Evolutionary conservation across 2,329 filamentous ascomycete genomes (phyloP).

Genomic region (Lecanicillium sp.): DNA sequence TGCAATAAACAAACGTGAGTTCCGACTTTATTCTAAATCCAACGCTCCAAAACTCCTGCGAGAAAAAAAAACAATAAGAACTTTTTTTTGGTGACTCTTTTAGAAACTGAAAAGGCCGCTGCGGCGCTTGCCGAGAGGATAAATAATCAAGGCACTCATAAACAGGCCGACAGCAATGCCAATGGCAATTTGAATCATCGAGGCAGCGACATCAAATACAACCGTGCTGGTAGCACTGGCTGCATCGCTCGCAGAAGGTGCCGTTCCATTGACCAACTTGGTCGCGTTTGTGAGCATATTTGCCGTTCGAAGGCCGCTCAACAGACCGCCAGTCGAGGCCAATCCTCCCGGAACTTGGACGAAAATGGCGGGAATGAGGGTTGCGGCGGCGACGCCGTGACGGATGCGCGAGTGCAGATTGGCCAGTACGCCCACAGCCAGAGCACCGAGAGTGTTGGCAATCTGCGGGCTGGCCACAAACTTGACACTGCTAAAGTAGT

Average conservation of each 20-base stretch:
- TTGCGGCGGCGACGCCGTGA: constrained; percentile 42
- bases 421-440: constrained; percentile 67
- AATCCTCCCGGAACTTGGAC: constrained; percentile 41
- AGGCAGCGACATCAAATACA: constrained; percentile 37
- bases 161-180: constrained; percentile 44
- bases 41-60: not conserved
- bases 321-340: constrained; percentile 36
- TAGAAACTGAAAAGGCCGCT: constrained; percentile 43
- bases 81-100: constrained; percentile 2
- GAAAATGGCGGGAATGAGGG: constrained; percentile 40
- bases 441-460: constrained; percentile 67
- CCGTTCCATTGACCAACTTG: constrained; percentile 5
- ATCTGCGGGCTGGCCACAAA: constrained; percentile 67
- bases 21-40: not conserved
- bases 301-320: constrained; percentile 36
- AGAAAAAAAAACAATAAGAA: not conserved
- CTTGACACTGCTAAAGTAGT: constrained; percentile 59
- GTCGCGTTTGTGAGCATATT: constrained; percentile 34
- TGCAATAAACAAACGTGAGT: not conserved
- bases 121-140: constrained; percentile 41
- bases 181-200: constrained; percentile 46
- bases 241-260: constrained; percentile 1
- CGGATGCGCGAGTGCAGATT: constrained; percentile 64
- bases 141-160: constrained; percentile 39
- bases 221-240: constrained; percentile 23